Conservation (phyloP, 2,329 filamentous ascomycete genomes). For the Colletotrichum karsti region DNA sequence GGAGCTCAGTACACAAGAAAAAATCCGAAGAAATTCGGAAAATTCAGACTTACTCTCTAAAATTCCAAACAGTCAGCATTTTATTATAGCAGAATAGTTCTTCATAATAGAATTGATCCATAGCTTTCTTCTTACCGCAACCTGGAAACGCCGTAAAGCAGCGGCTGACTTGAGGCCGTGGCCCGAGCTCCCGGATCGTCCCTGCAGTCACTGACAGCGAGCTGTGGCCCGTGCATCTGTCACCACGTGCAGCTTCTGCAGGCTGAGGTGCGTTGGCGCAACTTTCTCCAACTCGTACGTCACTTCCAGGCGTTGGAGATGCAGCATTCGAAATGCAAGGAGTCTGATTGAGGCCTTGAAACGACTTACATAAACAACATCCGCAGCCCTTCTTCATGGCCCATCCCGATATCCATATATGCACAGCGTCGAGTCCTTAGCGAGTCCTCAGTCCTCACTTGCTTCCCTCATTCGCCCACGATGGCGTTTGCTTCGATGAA, state of each 20-base stretch:
- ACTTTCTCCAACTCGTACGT: neutral
- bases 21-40: too few relatives aligned
- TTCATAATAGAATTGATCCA: too few relatives aligned
- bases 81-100: too few relatives aligned
- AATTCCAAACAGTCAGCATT: too few relatives aligned
- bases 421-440: too few relatives aligned
- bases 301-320: neutral
- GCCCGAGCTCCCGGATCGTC: slow-evolving; percentile 10
- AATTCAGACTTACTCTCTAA: too few relatives aligned
- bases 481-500: too few relatives aligned
- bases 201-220: neutral
- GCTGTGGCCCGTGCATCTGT: neutral
- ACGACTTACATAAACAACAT: neutral
- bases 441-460: too few relatives aligned
- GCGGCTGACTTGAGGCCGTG: neutral
- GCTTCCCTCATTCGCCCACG: too few relatives aligned
- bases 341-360: neutral
- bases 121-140: neutral
- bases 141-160: neutral
- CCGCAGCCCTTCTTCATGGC: too few relatives aligned
- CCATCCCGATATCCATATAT: too few relatives aligned
- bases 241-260: slow-evolving; percentile 9
- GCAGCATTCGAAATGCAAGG: neutral
- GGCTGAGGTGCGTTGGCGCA: neutral
- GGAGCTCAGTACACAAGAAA: too few relatives aligned